Evolutionary conservation across 2,329 filamentous ascomycete genomes (phyloP).

Genomic region (Diaporthe aspalathi): DNA sequence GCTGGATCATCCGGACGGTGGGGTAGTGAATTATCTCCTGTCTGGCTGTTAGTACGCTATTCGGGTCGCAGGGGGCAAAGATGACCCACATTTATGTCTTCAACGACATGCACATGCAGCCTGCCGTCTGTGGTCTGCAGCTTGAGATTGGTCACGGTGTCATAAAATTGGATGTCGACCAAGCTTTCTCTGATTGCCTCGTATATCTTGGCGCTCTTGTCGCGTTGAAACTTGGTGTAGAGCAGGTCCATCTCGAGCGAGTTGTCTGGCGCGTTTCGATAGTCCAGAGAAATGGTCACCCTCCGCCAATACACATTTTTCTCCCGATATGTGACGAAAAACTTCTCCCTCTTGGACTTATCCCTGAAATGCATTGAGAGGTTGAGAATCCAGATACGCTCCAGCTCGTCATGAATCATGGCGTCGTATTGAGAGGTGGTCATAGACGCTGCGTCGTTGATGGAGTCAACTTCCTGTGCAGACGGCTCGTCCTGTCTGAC

Average conservation of each 20-base stretch:
- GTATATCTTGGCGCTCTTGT: constrained; percentile 94
- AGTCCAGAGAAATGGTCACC: constrained; percentile 94
- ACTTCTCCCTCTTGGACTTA: constrained; percentile 92
- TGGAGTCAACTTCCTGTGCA: constrained; percentile 48
- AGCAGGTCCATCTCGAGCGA: constrained; percentile 89
- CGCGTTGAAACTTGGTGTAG: constrained; percentile 82
- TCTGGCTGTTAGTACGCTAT: constrained; percentile 12
- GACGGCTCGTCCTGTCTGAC: constrained; percentile 38
- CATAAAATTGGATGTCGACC: constrained; percentile 93
- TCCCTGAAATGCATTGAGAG: constrained; percentile 98
- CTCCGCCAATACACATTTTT: constrained; percentile 82
- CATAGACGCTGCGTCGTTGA: constrained; percentile 59
- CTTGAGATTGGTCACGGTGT: constrained; percentile 95
- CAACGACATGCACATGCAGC: constrained; percentile 96
- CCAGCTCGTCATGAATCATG: constrained; percentile 82
- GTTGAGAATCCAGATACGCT: constrained; percentile 93
- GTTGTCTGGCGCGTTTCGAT: constrained; percentile 80
- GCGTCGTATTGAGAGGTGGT: constrained; percentile 68
- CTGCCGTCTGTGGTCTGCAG: constrained; percentile 88
- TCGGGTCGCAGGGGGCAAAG: constrained; percentile 6
- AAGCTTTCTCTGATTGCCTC: constrained; percentile 93
- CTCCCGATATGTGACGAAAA: constrained; percentile 95
- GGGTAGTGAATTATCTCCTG: constrained; percentile 92
- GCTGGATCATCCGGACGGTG: constrained; percentile 75
- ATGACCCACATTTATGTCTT: constrained; percentile 80